These are phyloP conservation scores for Durusdinium trenchii DNA, from an alignment of 73 alveolate genomes.

Conservation along the genomic window DNA sequence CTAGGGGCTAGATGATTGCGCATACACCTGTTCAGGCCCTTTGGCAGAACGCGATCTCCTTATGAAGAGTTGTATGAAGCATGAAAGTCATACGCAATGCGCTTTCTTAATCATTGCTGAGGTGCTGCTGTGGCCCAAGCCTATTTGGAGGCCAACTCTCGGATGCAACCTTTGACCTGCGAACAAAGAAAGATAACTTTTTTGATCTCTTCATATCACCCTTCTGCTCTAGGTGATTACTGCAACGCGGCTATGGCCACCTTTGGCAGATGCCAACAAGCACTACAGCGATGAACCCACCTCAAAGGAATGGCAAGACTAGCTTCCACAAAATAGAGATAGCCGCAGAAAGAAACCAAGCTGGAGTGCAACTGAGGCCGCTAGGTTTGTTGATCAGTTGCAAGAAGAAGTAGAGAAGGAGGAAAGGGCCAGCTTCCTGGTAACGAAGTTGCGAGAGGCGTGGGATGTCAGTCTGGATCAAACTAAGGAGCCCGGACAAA, in stretches of 20 bases:
- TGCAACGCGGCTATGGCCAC: constrained; percentile 41
- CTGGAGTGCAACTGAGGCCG: neutral
- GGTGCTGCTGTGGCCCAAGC: constrained; percentile 61
- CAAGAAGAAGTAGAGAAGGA: constrained; percentile 47
- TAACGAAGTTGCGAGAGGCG: neutral
- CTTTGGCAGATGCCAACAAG: constrained; percentile 34
- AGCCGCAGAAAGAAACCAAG: neutral
- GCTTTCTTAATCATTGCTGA: neutral
- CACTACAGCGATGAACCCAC: neutral
- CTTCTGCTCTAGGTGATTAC: neutral
- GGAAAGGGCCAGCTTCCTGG: constrained; percentile 29
- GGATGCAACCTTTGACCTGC: too few relatives aligned
- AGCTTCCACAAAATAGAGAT: too few relatives aligned
- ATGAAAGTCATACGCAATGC: neutral
- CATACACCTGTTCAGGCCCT: neutral
- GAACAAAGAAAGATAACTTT: too few relatives aligned
- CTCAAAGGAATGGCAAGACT: neutral
- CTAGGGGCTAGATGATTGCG: neutral
- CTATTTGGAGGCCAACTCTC: constrained; percentile 41
- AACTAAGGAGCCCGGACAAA: constrained; percentile 71
- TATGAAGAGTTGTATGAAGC: neutral
- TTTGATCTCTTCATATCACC: neutral
- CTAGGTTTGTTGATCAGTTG: constrained; percentile 37
- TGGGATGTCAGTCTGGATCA: neutral
- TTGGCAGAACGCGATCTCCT: neutral